Evolutionary conservation across 768 basidiomycete genomes (phyloP).

Genomic region (Suillus americanus): DNA sequence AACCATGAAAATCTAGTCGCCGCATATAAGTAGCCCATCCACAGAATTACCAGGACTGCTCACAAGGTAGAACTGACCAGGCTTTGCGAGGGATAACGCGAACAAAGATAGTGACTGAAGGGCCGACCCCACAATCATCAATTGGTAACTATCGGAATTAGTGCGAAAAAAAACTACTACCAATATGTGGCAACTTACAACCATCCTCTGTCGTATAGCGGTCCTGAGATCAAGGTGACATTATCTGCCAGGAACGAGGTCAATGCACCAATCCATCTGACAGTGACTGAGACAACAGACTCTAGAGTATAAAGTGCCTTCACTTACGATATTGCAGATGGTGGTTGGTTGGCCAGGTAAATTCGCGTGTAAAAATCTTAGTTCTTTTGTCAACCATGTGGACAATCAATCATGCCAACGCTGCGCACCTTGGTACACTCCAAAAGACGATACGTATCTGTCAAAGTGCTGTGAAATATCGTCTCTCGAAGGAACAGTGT

Average conservation of each 20-base stretch:
- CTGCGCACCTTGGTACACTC: constrained; percentile 31
- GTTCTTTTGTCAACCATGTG: constrained; percentile 7
- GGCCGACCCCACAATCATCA: constrained; percentile 15
- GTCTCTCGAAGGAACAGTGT: neutral
- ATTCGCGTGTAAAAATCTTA: constrained; percentile 33
- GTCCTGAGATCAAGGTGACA: constrained; percentile 27
- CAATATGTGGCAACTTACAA: constrained; percentile 14
- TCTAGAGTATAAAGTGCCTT: constrained; percentile 20
- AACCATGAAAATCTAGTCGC: constrained; percentile 38
- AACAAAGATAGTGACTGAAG: constrained; percentile 28
- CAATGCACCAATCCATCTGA: constrained; percentile 36
- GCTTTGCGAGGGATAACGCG: constrained; percentile 40
- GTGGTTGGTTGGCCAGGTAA: constrained; percentile 26
- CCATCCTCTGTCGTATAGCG: constrained; percentile 34
- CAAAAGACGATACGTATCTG: constrained; percentile 30
- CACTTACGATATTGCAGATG: constrained; percentile 31
- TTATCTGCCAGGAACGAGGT: constrained; percentile 34
- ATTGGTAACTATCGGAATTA: constrained; percentile 8
- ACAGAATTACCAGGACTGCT: constrained; percentile 2
- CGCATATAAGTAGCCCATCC: neutral
- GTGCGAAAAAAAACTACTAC: neutral
- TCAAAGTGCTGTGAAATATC: neutral
- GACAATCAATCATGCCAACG: neutral
- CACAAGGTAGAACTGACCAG: constrained; percentile 38
- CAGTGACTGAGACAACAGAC: constrained; percentile 18